These are phyloP conservation scores for Ogataea nakhonphanomensis DNA, from an alignment of 805 yeast species.

Conservation along the genomic window DNA sequence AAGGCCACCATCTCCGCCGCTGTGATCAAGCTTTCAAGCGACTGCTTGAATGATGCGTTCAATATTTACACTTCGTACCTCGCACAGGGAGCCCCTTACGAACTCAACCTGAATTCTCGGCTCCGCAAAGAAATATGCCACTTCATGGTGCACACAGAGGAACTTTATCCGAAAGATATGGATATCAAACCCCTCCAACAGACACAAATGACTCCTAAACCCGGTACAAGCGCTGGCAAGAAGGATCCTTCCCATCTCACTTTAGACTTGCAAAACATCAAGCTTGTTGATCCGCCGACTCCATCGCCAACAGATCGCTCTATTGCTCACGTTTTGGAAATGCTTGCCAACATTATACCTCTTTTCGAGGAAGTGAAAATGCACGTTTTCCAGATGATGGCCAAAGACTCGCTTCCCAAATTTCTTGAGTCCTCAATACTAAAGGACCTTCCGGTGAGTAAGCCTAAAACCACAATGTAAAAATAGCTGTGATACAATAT, in stretches of 20 bases:
- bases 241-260: slow-evolving; percentile 6
- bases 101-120: slow-evolving; percentile 58
- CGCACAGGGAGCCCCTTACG: slow-evolving; percentile 62
- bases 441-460: slow-evolving; percentile 28
- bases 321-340: slow-evolving; percentile 32
- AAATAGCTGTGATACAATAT: slow-evolving; percentile 1
- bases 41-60: slow-evolving; percentile 59
- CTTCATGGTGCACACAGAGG: slow-evolving; percentile 14
- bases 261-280: slow-evolving; percentile 10
- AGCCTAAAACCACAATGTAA: slow-evolving; percentile 1
- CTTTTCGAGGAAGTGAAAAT: slow-evolving; percentile 47
- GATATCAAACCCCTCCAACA: not conserved
- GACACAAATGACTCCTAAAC: not conserved
- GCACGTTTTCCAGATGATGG: slow-evolving; percentile 58
- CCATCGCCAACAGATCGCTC: slow-evolving; percentile 35
- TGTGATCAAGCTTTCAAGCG: slow-evolving; percentile 43
- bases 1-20: slow-evolving; percentile 36
- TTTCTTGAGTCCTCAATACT: slow-evolving; percentile 46
- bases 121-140: slow-evolving; percentile 19
- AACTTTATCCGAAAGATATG: slow-evolving; percentile 3
- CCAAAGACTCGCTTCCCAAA: slow-evolving; percentile 70
- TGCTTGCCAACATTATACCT: slow-evolving; percentile 38
- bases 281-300: slow-evolving; percentile 3
- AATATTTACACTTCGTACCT: slow-evolving; percentile 64
- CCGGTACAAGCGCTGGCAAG: not conserved